Evolutionary conservation across 2,329 filamentous ascomycete species (phyloP), one percentile per base, ranked within the genome.

Genomic region (Tolypocladium sp.): DNA sequence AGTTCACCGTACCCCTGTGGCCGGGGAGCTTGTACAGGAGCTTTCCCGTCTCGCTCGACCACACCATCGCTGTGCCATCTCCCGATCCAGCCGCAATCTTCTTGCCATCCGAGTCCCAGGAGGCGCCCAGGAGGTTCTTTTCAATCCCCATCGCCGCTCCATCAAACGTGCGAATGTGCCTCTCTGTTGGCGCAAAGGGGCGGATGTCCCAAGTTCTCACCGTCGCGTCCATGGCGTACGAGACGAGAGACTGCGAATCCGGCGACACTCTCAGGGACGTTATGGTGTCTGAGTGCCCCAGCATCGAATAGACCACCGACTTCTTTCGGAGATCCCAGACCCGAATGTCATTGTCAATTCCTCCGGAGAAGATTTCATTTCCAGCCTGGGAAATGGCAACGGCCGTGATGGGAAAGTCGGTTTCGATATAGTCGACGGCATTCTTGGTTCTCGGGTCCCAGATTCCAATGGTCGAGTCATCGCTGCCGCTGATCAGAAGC

Each of bases 281-380:
- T 63, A 99, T 81, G 0, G 93, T 97, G 70, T 99, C 94, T 57
- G 86, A 88, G 72, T 99, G 94, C 0, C 94, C 94, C 15, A 89
- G 75, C 81, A 99, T 87, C 2, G 89, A 88, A 74, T 97, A 97
- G 7, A 91, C 86, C 3, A 95, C 84, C 8, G 88, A 84, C 74
- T 95, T 92, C 78, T 96, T 97, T 65, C 94, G 86, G 69, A 97
- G 77, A 74, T 99, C 94, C 93, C 94, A 99, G 25, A 96, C 92
- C 67, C 92, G 91, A 71, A 99, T 96, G 67, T 95, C 92, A 70
- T 97, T 97, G 76, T 97, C 94, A 66, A 99, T 97, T 27, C 92
- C 90, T 54, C 93, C 93, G 8, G 90, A 89, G 73, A 94, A 99
- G 33, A 99, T 85, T 76, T 97, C 94, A 71, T 96, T 96, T 22